Evolutionary conservation across 805 yeast genomes (phyloP), one percentile per base, ranked within the genome.

Genomic region (Lipomyces spencermartinsiae): DNA sequence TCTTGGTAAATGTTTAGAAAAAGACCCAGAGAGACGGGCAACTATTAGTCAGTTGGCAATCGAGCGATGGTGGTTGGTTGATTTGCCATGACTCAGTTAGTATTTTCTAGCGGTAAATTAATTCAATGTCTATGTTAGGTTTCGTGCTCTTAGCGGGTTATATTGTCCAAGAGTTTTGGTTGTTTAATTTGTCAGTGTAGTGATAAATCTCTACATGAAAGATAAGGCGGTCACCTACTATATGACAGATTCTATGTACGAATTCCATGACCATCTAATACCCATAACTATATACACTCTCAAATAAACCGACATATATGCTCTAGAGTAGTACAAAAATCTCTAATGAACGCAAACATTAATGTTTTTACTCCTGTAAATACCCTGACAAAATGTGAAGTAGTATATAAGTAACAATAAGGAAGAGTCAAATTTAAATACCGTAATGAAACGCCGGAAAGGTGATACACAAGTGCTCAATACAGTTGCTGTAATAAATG

Each of bases 41-140:
- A 46, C 69, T 9, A 64, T 69, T 29, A 29, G 61, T 31, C 62
- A 67, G 31, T 59, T 69, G 60, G 68, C 68, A 7, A 37, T 62
- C 16, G 37, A 61, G 34, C 55, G 68, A 14, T 69, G 72, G 72
- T 69, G 71, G 71, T n/a, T 63, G 12, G 68, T 62, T 34, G 72
- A 69, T 31, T 31, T 69, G 61, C 68, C 72, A 43, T 66, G 49
- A 57, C 12, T 22, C 29, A 31, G 57, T 29, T 60, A 19, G 14
- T 33, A 9, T 25, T 51, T 54, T 8, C 4, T 9, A 22, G 46
- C 3, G 22, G 4, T 16, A 8, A 43, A 43, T 8, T 43, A 7
- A 19, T 7, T 43, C 43, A 12, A 37, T 37, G 43, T 12, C 14
- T 37, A 37, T 37, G 43, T 37, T 16, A 4, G 43, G 9, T 37